A percentile compares a stretch with the other conserved stretches of the same genome.
Evolutionary conservation across 768 basidiomycete genomes (phyloP).

Genomic region (Collybia mongolica): DNA sequence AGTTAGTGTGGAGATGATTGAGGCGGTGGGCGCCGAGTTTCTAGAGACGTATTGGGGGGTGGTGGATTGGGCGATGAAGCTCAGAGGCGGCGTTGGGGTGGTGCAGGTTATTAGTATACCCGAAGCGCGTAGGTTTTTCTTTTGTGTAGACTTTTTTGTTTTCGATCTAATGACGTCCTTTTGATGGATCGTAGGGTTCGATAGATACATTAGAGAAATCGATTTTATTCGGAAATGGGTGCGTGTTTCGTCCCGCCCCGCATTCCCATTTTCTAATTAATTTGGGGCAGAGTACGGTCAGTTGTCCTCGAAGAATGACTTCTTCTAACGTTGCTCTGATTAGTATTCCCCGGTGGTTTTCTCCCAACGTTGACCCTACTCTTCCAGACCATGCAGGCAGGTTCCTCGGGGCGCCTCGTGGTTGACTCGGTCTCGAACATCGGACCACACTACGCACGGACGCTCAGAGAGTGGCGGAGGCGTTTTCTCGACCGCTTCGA

Average conservation of each 20-base stretch:
- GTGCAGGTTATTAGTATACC: constrained; percentile 79
- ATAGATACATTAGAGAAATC: constrained; percentile 53
- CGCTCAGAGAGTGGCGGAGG: constrained; percentile 72
- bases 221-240: constrained; percentile 84
- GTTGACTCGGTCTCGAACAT: constrained; percentile 71
- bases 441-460: constrained; percentile 77
- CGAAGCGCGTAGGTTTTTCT: constrained; percentile 53
- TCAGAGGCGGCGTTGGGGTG: constrained; percentile 56
- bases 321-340: background rate
- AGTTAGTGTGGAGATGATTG: constrained; percentile 78
- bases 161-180: too few species aligned
- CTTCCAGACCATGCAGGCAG: constrained; percentile 45
- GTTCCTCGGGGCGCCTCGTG: constrained; percentile 52
- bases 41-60: constrained; percentile 61
- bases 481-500: constrained; percentile 63
- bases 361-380: constrained; percentile 64
- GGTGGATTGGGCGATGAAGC: constrained; percentile 68
- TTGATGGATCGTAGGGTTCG: constrained; percentile 38
- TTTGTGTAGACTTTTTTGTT: background rate
- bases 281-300: constrained; percentile 23
- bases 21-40: constrained; percentile 69
- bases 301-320: background rate
- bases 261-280: background rate
- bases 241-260: constrained; percentile 17
- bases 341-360: constrained; percentile 72